Conservation (phyloP, 1,284 basidiomycete species). For the Trichosporon sp. region DNA sequence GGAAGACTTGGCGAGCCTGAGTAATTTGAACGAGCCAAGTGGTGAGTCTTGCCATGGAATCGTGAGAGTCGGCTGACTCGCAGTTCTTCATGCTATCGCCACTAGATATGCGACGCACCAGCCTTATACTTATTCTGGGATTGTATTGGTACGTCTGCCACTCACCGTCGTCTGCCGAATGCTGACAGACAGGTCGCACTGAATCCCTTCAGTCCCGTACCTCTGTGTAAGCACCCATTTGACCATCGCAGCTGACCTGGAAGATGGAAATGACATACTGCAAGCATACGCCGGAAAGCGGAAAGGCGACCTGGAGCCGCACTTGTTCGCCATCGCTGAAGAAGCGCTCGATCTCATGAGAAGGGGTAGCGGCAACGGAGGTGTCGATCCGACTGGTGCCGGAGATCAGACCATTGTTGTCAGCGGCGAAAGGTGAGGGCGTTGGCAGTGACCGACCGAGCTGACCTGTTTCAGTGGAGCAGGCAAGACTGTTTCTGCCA, state of each 20-base stretch:
- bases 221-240: conserved; percentile 54
- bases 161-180: neutral
- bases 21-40: conserved; percentile 95
- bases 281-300: conserved; percentile 90
- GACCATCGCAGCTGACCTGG: neutral
- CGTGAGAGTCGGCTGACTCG: neutral
- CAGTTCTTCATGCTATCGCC: conserved; percentile 92
- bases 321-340: conserved; percentile 97
- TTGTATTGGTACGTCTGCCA: conserved; percentile 51
- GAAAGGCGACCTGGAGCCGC: conserved; percentile 93
- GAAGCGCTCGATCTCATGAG: conserved; percentile 97
- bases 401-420: conserved; percentile 97
- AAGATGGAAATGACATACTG: conserved; percentile 86
- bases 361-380: conserved; percentile 41
- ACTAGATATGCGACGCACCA: conserved; percentile 95
- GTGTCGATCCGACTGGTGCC: conserved; percentile 65
- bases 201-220: conserved; percentile 94
- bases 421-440: conserved; percentile 83
- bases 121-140: conserved; percentile 98
- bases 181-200: conserved; percentile 65
- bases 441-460: neutral
- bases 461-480: conserved; percentile 64
- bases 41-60: conserved; percentile 55
- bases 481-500: conserved; percentile 98
- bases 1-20: conserved; percentile 95